These are phyloP conservation scores for Parachaetomium inaequale DNA, from an alignment of 495 filamentous ascomycete species.

Conservation along the genomic window DNA sequence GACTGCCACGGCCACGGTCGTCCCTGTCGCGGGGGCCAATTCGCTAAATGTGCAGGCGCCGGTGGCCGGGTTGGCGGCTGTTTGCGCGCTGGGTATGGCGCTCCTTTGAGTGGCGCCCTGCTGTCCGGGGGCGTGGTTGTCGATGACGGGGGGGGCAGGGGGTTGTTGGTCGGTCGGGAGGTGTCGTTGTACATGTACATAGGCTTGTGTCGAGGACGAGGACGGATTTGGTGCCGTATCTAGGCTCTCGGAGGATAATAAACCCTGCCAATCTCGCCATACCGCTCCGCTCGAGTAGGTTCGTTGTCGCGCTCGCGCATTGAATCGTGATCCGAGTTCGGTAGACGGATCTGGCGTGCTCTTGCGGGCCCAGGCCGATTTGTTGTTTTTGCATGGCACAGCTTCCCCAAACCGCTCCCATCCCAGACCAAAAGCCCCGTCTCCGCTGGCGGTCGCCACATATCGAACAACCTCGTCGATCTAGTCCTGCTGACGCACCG, in stretches of 20 bases:
- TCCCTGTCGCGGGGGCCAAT: not conserved
- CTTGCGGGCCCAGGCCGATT: no score
- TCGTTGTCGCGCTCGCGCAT: no score
- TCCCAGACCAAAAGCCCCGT: not conserved
- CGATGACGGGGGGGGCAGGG: not conserved
- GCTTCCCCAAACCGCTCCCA: no score
- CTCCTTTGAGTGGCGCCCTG: conserved; percentile 22
- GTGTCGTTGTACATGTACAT: no score
- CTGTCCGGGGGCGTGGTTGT: not conserved
- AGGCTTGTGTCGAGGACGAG: no score
- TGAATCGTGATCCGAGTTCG: no score
- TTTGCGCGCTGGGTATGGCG: conserved; percentile 13
- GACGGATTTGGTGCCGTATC: no score
- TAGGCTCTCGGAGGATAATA: no score
- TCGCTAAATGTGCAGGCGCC: conserved; percentile 2
- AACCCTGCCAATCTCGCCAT: no score
- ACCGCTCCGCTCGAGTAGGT: no score
- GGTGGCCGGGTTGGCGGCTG: conserved; percentile 10
- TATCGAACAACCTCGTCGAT: not conserved
- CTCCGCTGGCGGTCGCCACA: not conserved
- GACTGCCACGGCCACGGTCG: conserved; percentile 2
- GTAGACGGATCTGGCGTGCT: no score
- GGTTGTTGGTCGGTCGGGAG: not conserved
- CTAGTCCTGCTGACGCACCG: not conserved
- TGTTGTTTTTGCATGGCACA: not conserved